phyloP scores from a whole-genome alignment of 2,329 filamentous ascomycete species.

The Aspergillus tubingensis region DNA sequence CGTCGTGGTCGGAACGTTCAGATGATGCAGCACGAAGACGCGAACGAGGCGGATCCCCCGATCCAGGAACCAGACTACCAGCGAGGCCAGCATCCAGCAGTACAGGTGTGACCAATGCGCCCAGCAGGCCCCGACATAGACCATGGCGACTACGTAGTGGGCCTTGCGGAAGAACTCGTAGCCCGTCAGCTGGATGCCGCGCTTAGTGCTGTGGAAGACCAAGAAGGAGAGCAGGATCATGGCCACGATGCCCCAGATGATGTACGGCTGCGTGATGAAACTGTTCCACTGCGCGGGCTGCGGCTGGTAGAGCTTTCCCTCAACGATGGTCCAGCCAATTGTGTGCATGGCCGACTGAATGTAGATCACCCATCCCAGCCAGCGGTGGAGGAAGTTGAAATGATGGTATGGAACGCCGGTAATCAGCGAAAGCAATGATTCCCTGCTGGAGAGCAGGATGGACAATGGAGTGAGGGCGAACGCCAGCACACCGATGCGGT shows the following conservation, averaged over 20 bases:
- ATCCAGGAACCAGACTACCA: slow-evolving; percentile 67
- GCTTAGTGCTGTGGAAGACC: slow-evolving; percentile 60
- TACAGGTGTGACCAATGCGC: slow-evolving; percentile 70
- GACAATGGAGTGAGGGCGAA: slow-evolving; percentile 74
- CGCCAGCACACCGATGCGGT: slow-evolving; percentile 69
- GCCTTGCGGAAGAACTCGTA: slow-evolving; percentile 77
- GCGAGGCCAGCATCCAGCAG: slow-evolving; percentile 68
- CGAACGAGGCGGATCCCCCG: slow-evolving; percentile 61
- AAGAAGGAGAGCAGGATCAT: slow-evolving; percentile 65
- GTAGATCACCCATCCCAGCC: slow-evolving; percentile 73
- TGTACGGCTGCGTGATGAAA: slow-evolving; percentile 67
- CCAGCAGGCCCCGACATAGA: slow-evolving; percentile 76
- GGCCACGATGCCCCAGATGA: slow-evolving; percentile 72
- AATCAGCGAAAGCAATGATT: slow-evolving; percentile 68
- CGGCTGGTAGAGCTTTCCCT: slow-evolving; percentile 68
- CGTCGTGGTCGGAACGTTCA: slow-evolving; percentile 41
- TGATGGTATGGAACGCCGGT: slow-evolving; percentile 75
- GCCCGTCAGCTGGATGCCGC: slow-evolving; percentile 65
- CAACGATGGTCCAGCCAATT: slow-evolving; percentile 68
- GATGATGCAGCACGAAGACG: slow-evolving; percentile 62
- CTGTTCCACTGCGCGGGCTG: slow-evolving; percentile 61
- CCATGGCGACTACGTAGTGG: slow-evolving; percentile 71
- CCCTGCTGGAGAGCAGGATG: slow-evolving; percentile 66
- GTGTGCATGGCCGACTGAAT: slow-evolving; percentile 69
- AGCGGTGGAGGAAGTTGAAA: slow-evolving; percentile 77